Percentiles rank a stretch among this genome's conserved stretches.
These are phyloP conservation scores for Apophysomyces sp. DNA, from an alignment of 371 early-diverging fungal species.

Conservation along the genomic window DNA sequence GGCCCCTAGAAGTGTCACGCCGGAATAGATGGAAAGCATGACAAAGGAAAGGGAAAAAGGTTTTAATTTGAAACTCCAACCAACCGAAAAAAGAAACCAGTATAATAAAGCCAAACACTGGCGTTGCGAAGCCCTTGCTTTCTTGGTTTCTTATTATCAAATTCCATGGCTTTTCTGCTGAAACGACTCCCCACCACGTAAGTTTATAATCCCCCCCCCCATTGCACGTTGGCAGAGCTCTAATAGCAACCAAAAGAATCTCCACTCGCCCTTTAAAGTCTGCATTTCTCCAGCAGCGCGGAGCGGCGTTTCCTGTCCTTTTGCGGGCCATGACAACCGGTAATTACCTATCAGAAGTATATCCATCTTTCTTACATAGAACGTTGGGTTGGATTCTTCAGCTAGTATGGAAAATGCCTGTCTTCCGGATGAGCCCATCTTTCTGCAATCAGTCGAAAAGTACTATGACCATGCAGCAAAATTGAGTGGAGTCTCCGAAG, in stretches of 20 bases:
- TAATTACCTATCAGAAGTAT: conserved; percentile 4
- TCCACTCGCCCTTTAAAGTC: not conserved
- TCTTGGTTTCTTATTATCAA: not conserved
- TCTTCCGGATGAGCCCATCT: conserved; percentile 71
- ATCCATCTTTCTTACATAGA: not conserved
- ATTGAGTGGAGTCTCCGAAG: conserved; percentile 61
- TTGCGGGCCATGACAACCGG: conserved; percentile 26
- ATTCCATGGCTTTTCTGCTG: not conserved
- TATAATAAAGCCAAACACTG: not conserved
- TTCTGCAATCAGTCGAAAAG: conserved; percentile 79
- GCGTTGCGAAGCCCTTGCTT: not conserved
- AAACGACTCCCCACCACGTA: not conserved
- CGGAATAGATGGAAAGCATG: not conserved
- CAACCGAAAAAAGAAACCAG: not conserved
- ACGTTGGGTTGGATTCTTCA: conserved; percentile 5
- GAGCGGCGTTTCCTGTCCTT: conserved; percentile 13
- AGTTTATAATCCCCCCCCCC: not conserved
- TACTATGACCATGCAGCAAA: conserved; percentile 80
- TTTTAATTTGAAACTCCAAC: not conserved
- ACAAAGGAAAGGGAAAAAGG: not conserved
- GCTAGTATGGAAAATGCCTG: conserved; percentile 67
- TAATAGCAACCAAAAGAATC: not conserved
- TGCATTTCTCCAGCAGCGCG: not conserved
- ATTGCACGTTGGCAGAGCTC: too few relatives aligned
- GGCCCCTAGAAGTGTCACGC: not conserved